Evolutionary conservation across 2,329 filamentous ascomycete genomes (phyloP).

Genomic region (Fusarium marasasianum): DNA sequence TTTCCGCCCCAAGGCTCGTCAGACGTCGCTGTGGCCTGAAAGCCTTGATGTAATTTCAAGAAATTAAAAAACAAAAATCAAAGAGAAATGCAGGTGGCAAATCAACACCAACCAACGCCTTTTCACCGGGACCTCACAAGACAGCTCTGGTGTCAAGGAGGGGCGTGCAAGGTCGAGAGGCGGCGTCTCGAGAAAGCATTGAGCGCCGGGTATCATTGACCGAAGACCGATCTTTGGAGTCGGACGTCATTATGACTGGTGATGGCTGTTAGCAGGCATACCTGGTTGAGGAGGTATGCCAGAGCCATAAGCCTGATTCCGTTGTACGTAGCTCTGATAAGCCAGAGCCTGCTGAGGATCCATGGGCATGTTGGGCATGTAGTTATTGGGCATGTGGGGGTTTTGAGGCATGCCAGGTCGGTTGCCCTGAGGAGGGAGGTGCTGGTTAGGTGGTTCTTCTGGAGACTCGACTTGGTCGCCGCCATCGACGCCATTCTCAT

Average conservation of each 20-base stretch:
- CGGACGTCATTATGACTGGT: constrained; percentile 70
- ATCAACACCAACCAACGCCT: constrained; percentile 50
- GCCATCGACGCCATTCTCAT: constrained; percentile 83
- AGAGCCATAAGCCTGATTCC: constrained; percentile 74
- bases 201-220: constrained; percentile 68
- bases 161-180: constrained; percentile 41
- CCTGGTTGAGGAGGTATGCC: constrained; percentile 80
- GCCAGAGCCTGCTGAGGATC: constrained; percentile 82
- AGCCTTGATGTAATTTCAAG: constrained; percentile 26
- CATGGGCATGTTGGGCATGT: constrained; percentile 71
- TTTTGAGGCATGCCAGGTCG: constrained; percentile 73
- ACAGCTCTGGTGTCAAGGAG: constrained; percentile 47
- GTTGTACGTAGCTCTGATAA: constrained; percentile 86
- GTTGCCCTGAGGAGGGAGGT: constrained; percentile 71
- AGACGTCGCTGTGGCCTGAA: constrained; percentile 23
- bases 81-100: constrained; percentile 45
- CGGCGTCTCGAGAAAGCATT: constrained; percentile 59
- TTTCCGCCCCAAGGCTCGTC: constrained; percentile 4
- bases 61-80: constrained; percentile 33
- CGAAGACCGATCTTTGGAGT: constrained; percentile 36
- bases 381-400: constrained; percentile 70
- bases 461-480: constrained; percentile 85
- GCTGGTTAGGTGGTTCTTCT: constrained; percentile 83
- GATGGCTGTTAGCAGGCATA: constrained; percentile 84
- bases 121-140: constrained; percentile 53